Base-by-base conservation (phyloP, 148 eudicot species). In the Pouteria glomerata region DNA sequence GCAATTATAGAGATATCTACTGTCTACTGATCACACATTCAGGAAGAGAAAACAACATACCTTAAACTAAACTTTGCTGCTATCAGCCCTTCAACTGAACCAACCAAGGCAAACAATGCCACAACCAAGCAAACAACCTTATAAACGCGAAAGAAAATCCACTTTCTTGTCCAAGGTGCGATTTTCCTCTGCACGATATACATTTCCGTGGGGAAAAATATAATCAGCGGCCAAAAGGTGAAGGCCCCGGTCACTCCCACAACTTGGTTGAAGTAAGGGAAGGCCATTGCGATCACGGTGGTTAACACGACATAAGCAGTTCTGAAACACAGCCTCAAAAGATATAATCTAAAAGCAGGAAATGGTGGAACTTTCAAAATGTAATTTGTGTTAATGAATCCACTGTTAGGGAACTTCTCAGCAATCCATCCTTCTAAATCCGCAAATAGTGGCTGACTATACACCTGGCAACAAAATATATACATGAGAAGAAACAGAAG, bases 231-330 rank as follows among this genome's bases (percentile, higher is more conserved):
- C 92, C 92, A 88, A 70, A 83, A 85, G 69, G 56, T 78, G 24
- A 88, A 15, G n/a, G 92, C 84, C 67, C 89, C 92, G 3, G 82
- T 70, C 21, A 88, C 77, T 67, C 86, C 92, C 47, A 85, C 56
- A 18, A 85, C 88, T 74, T 87, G 79, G 72, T 87, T 85, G 73
- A 85, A 87, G 83, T 87, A 87, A 16, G 89, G 91, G 52, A 87
- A 85, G 34, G 39, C 8, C 44, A 87, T 67, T 6, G 87, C 91
- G 8, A 83, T 70, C 27, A 37, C 80, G 15, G 89, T 87, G 1
- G 75, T 79, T 21, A 73, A 73, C n/a, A 48, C 73, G 52, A 87
- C 91, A 42, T 85, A 87, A 34, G 79, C 69, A 5, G 87, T 85
- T 65, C 91, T 71, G 27, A 81, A 81, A 65, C 82, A 77, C 66